These are phyloP conservation scores for Calendula officinalis DNA, from an alignment of 129 eudicot genomes.

Conservation along the genomic window DNA sequence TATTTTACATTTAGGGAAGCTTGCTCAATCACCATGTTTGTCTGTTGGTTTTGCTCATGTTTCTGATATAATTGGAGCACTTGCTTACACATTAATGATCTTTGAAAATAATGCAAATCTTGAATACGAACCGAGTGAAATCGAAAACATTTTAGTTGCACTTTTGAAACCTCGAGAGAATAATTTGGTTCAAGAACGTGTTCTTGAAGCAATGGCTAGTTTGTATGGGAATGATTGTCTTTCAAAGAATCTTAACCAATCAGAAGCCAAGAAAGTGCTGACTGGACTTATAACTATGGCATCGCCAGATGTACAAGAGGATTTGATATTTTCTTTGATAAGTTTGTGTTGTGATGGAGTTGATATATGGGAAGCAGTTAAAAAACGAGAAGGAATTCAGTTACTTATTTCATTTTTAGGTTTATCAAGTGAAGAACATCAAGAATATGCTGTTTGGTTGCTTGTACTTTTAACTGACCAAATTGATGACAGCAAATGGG, in stretches of 20 bases:
- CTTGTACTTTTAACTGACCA: conserved; percentile 63
- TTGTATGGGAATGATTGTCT: conserved; percentile 55
- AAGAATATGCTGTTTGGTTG: conserved; percentile 62
- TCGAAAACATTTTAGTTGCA: conserved; percentile 50
- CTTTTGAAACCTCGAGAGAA: conserved; percentile 60
- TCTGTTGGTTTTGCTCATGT: conserved; percentile 53
- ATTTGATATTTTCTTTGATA: conserved; percentile 51
- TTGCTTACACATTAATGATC: conserved; percentile 68
- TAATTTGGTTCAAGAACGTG: conserved; percentile 65
- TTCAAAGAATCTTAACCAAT: conserved; percentile 39
- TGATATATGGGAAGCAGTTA: conserved; percentile 71
- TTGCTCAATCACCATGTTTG: conserved; percentile 53
- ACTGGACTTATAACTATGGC: conserved; percentile 68
- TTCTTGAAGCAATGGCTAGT: conserved; percentile 83
- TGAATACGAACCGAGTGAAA: conserved; percentile 48
- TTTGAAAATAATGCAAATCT: conserved; percentile 36
- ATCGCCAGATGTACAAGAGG: conserved; percentile 55
- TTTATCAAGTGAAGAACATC: conserved; percentile 78
- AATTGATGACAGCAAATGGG: conserved; percentile 89
- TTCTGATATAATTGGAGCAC: conserved; percentile 76
- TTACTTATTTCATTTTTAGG: conserved; percentile 66
- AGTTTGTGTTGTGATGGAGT: conserved; percentile 58
- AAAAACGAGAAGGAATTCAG: conserved; percentile 80
- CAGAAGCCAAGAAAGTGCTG: conserved; percentile 66
- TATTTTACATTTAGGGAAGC: conserved; percentile 62